Conservation (phyloP, 2,329 filamentous ascomycete genomes). For the Bipolaris bicolor region DNA sequence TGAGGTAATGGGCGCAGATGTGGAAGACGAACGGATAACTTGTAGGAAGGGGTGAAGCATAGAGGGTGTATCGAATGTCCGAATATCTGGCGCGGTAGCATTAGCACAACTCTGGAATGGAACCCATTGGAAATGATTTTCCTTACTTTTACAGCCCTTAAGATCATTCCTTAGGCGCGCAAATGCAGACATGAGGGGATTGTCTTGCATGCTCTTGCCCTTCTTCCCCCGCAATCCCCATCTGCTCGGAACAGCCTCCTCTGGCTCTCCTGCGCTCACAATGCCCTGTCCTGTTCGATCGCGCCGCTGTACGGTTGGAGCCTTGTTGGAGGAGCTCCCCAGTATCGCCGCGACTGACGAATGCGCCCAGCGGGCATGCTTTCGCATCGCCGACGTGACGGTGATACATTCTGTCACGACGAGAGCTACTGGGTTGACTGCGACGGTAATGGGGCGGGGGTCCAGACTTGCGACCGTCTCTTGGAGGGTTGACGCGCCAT, state of each 20-base stretch:
- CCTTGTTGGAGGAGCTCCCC: slow-evolving; percentile 68
- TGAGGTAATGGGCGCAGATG: slow-evolving; percentile 93
- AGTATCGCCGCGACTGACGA: slow-evolving; percentile 96
- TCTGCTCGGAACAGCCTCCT: slow-evolving; percentile 74
- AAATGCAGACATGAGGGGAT: slow-evolving; percentile 94
- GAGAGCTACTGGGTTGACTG: slow-evolving; percentile 87
- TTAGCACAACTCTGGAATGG: slow-evolving; percentile 23
- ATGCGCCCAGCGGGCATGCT: slow-evolving; percentile 93
- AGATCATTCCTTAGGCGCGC: slow-evolving; percentile 87
- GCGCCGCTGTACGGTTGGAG: slow-evolving; percentile 43
- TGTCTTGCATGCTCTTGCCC: slow-evolving; percentile 96
- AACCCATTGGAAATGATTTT: not conserved
- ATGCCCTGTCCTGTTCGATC: slow-evolving; percentile 46
- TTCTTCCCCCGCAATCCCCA: slow-evolving; percentile 96
- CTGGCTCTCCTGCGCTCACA: slow-evolving; percentile 46
- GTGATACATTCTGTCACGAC: slow-evolving; percentile 99
- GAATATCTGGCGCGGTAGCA: slow-evolving; percentile 68
- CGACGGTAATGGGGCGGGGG: slow-evolving; percentile 66
- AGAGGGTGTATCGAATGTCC: slow-evolving; percentile 84
- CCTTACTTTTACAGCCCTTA: slow-evolving; percentile 77
- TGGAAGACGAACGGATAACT: slow-evolving; percentile 94
- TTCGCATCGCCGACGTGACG: slow-evolving; percentile 97
- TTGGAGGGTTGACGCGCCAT: slow-evolving; percentile 31
- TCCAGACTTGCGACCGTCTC: slow-evolving; percentile 30
- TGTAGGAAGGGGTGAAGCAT: slow-evolving; percentile 93